Evolutionary conservation across 495 filamentous ascomycete species (phyloP).

Genomic region (Antarctomyces pellizariae): DNA sequence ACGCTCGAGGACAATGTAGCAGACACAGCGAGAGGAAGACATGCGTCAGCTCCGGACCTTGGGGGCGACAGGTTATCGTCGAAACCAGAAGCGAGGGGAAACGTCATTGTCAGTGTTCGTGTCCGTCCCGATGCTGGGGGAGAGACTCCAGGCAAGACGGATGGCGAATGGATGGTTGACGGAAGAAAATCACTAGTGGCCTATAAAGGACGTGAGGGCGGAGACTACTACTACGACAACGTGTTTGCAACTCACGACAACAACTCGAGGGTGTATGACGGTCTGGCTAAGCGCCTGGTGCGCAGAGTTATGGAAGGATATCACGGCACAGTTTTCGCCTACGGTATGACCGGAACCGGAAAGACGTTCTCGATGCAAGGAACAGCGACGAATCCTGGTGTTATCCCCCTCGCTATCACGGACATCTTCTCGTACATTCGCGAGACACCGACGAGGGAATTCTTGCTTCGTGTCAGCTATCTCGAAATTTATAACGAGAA

Average conservation of each 20-base stretch:
- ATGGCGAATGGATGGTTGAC: slow-evolving; percentile 85
- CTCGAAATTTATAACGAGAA: slow-evolving; percentile 97
- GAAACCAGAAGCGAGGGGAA: slow-evolving; percentile 56
- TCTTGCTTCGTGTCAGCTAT: slow-evolving; percentile 89
- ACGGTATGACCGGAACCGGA: slow-evolving; percentile 96
- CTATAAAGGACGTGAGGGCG: slow-evolving; percentile 71
- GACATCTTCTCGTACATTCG: slow-evolving; percentile 98
- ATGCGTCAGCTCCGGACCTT: slow-evolving; percentile 14
- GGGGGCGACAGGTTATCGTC: slow-evolving; percentile 21
- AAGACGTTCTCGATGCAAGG: slow-evolving; percentile 99
- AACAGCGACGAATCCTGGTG: slow-evolving; percentile 86
- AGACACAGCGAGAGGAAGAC: slow-evolving; percentile 23
- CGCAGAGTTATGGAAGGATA: slow-evolving; percentile 97
- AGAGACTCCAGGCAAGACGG: slow-evolving; percentile 33
- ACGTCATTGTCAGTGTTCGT: slow-evolving; percentile 87
- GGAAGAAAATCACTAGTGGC: slow-evolving; percentile 58
- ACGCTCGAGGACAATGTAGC: slow-evolving; percentile 62
- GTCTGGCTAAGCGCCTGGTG: slow-evolving; percentile 78
- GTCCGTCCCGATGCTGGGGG: slow-evolving; percentile 59
- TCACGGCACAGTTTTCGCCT: slow-evolving; percentile 94
- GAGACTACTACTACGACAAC: slow-evolving; percentile 55
- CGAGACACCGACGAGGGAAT: slow-evolving; percentile 86
- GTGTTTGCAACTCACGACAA: slow-evolving; percentile 83
- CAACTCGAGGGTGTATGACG: slow-evolving; percentile 84
- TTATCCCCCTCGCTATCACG: slow-evolving; percentile 90